Evolutionary conservation across 345 rosid species (phyloP), one percentile per base, ranked within the genome.

Genomic region (Xanthoceras sorbifolium): DNA sequence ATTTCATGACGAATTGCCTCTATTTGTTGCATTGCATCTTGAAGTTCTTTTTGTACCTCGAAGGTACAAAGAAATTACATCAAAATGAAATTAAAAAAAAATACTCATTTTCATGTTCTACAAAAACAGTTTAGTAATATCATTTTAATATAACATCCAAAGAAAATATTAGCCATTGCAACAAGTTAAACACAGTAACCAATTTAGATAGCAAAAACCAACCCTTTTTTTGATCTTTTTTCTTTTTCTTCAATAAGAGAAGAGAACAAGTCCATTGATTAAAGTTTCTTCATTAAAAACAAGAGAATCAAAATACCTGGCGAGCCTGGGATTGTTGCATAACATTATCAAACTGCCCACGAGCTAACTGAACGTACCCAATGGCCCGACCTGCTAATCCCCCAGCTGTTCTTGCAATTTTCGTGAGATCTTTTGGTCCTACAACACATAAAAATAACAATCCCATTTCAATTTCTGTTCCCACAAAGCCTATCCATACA

Each of bases 311-410:
- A 34, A 3, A 54, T 67, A 94, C 99, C 98, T 95, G 94, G 20
- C 87, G 94, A 84, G 91, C 93, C 82, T 95, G 96, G 80, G 99
- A 83, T 81, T 93, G 96, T 75, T 93, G 92, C 98, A 92, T 86
- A 62, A 89, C 88, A 77, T 80, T 84, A 29, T 92, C 94, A 14
- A 94, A 86, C 50, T 94, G 98, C n/a, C 95, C 91, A 81, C 98
- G 97, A 68, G 96, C 96, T 82, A 92, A 64, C 64, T 90, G 97
- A 38, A 94, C 94, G 54, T 90, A 94, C 0, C 96, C 96, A 54
- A 92, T 85, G 25, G 98, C 92, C 70, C 94, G 83, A 66, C 97
- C 99, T 4, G 91, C 86, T 55, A 93, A 84, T 78, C 91, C 86
- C 46, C 99, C 99, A 2, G 85, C 93, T 11, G 90, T 88, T 85